A percentile compares a stretch with the other conserved stretches of the same genome.
Evolutionary conservation across 352 stramenopile species (phyloP).

Genomic region (Pythium graminicola): DNA sequence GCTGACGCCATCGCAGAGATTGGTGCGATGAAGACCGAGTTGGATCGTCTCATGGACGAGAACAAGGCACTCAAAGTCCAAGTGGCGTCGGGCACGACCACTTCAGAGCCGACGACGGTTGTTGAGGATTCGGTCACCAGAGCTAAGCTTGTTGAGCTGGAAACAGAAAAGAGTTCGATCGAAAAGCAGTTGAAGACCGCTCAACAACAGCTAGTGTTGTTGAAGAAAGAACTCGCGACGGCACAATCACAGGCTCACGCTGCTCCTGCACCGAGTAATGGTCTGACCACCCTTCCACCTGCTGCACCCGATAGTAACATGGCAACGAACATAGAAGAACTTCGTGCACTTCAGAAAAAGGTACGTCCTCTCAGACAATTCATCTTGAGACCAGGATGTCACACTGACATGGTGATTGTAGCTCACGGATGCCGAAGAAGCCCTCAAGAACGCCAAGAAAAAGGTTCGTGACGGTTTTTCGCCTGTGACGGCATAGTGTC

Average conservation of each 20-base stretch:
- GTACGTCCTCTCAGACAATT: conserved; percentile 14
- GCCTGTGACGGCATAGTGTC: background rate
- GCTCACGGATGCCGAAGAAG: conserved; percentile 13
- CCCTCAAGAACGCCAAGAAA: conserved; percentile 31
- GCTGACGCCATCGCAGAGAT: conserved; percentile 53
- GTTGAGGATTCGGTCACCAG: conserved; percentile 1
- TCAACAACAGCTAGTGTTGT: conserved; percentile 42
- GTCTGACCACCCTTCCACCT: conserved; percentile 13
- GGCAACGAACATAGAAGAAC: conserved; percentile 27
- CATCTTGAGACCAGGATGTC: background rate
- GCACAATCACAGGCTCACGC: conserved; percentile 14
- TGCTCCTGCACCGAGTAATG: background rate
- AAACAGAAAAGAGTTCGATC: conserved; percentile 49
- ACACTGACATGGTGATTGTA: conserved; percentile 1
- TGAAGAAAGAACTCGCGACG: conserved; percentile 27
- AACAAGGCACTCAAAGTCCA: conserved; percentile 47
- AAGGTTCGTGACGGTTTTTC: conserved; percentile 29
- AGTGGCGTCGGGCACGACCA: background rate
- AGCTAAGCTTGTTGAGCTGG: conserved; percentile 26
- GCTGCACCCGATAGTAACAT: conserved; percentile 15
- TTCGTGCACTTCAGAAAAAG: conserved; percentile 50
- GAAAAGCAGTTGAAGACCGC: conserved; percentile 54
- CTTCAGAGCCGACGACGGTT: background rate
- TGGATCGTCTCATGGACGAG: conserved; percentile 62
- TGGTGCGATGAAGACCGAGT: conserved; percentile 62